phyloP scores from a whole-genome alignment of 345 rosid species.

The Citrus sp. region DNA sequence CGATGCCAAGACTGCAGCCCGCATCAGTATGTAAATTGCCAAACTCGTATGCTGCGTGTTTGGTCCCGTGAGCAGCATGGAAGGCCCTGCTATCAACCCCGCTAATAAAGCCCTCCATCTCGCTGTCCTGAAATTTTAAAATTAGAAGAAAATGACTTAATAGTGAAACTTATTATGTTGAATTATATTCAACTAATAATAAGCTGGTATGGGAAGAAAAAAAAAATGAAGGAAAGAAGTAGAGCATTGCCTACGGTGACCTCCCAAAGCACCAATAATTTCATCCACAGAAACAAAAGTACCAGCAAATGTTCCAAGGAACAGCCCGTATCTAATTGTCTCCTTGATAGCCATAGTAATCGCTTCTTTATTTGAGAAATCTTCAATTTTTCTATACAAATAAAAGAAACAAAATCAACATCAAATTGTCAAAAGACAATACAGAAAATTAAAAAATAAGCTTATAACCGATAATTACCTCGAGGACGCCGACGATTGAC shows the following conservation, averaged over 20 bases:
- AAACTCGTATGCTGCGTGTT: constrained; percentile 79
- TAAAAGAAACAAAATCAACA: neutral
- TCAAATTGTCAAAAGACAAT: constrained; percentile 2
- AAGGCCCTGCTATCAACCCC: constrained; percentile 89
- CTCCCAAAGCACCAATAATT: constrained; percentile 62
- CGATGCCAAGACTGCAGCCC: constrained; percentile 88
- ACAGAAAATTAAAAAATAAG: neutral
- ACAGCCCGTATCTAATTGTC: constrained; percentile 84
- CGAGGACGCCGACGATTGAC: constrained; percentile 34
- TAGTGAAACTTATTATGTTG: constrained; percentile 12
- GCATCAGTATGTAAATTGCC: constrained; percentile 89
- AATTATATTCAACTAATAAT: constrained; percentile 1
- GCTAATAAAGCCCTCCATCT: constrained; percentile 90
- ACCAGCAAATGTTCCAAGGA: constrained; percentile 90
- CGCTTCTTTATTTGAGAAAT: constrained; percentile 62
- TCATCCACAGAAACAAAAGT: constrained; percentile 84
- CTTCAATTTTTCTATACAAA: constrained; percentile 53
- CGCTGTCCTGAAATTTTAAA: constrained; percentile 66
- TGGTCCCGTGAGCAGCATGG: constrained; percentile 88
- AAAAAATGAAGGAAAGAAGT: neutral
- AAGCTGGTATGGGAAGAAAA: neutral
- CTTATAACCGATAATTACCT: constrained; percentile 28
- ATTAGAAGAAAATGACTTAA: constrained; percentile 6
- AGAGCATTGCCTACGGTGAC: constrained; percentile 62
- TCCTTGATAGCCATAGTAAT: constrained; percentile 67